These are phyloP conservation scores for Boletus sensibilis DNA, from an alignment of 768 basidiomycete genomes.

Conservation along the genomic window DNA sequence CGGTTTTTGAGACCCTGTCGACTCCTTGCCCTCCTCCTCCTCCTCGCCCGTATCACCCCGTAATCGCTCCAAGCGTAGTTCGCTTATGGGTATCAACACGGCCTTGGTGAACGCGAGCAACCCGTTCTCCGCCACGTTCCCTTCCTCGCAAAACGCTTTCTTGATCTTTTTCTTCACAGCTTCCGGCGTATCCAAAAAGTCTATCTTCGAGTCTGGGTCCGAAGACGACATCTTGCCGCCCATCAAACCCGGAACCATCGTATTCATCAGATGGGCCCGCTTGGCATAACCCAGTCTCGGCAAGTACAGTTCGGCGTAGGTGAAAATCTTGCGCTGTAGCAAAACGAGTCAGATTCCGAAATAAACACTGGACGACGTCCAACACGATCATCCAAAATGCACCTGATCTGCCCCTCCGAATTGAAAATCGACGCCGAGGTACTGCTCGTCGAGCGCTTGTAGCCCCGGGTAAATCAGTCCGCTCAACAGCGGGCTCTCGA, in stretches of 20 bases:
- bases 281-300: slow-evolving; percentile 91
- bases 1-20: slow-evolving; percentile 51
- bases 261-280: slow-evolving; percentile 97
- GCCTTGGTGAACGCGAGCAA: slow-evolving; percentile 80
- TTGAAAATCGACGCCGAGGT: slow-evolving; percentile 94
- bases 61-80: slow-evolving; percentile 63
- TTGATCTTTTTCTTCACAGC: slow-evolving; percentile 87
- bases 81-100: slow-evolving; percentile 85
- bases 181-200: slow-evolving; percentile 89
- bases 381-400: slow-evolving; percentile 16
- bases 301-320: slow-evolving; percentile 94
- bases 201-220: slow-evolving; percentile 96
- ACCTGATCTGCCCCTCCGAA: slow-evolving; percentile 99
- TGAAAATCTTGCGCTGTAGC: slow-evolving; percentile 94
- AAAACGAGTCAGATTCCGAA: neutral
- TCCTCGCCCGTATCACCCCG: slow-evolving; percentile 45
- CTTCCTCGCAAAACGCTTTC: slow-evolving; percentile 91
- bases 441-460: slow-evolving; percentile 96
- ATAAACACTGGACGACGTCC: neutral
- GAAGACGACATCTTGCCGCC: slow-evolving; percentile 99
- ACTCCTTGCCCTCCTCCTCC: slow-evolving; percentile 44
- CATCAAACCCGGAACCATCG: slow-evolving; percentile 92
- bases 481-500: slow-evolving; percentile 86
- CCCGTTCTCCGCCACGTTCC: slow-evolving; percentile 85
- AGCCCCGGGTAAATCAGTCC: slow-evolving; percentile 94